Percentiles rank a stretch among this genome's conserved stretches.
phyloP scores from a whole-genome alignment of 2,329 filamentous ascomycete genomes.

The Neofusicoccum parvum region DNA sequence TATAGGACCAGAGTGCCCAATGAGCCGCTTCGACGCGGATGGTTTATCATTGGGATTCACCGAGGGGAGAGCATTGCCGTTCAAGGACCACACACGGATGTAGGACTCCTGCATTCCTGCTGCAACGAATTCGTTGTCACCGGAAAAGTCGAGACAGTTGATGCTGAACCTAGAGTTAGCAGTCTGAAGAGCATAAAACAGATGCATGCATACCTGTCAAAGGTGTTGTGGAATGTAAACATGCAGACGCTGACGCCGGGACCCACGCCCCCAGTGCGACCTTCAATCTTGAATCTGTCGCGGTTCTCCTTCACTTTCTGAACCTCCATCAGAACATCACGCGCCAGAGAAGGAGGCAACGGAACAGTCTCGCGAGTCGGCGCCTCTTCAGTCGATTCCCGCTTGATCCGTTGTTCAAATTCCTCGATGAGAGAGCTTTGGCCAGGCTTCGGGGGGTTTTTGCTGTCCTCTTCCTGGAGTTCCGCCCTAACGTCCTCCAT shows the following conservation, averaged over 20 bases:
- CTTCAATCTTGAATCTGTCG: constrained; percentile 86
- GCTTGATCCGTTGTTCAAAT: constrained; percentile 85
- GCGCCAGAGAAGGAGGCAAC: constrained; percentile 81
- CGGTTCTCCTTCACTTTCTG: constrained; percentile 91
- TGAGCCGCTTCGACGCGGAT: constrained; percentile 71
- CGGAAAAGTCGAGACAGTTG: constrained; percentile 93
- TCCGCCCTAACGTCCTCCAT: constrained; percentile 85
- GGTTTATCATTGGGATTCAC: constrained; percentile 33
- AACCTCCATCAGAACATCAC: constrained; percentile 92
- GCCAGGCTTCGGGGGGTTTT: constrained; percentile 70
- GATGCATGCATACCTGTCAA: constrained; percentile 68
- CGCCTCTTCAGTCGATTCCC: constrained; percentile 83
- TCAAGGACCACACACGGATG: constrained; percentile 89
- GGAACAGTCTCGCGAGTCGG: constrained; percentile 79
- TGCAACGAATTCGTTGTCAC: constrained; percentile 83
- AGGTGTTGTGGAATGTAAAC: constrained; percentile 98
- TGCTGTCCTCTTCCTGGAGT: constrained; percentile 80
- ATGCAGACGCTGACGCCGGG: constrained; percentile 87
- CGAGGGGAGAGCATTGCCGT: constrained; percentile 73
- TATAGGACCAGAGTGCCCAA: constrained; percentile 88
- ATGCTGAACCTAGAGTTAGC: constrained; percentile 51
- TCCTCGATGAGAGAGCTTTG: constrained; percentile 78
- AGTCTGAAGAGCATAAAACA: background rate
- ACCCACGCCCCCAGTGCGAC: constrained; percentile 79
- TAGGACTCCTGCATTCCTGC: constrained; percentile 92